Conservation (phyloP, 2,329 filamentous ascomycete species). For the Botrytis byssoidea region DNA sequence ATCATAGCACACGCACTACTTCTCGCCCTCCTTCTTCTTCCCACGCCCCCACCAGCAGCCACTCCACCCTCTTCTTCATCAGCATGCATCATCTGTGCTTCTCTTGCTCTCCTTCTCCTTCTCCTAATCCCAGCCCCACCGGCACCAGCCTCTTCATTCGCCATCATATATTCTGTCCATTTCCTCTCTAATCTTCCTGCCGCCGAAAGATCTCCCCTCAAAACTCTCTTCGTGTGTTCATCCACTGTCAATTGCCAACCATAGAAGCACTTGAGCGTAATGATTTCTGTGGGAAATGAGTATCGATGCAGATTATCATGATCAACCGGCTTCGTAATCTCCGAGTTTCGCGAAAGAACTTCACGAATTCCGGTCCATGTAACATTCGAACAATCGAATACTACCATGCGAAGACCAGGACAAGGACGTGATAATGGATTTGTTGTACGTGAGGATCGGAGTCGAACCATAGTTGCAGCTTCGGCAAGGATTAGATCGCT, state of each 20-base stretch:
- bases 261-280: slow-evolving; percentile 89
- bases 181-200: slow-evolving; percentile 81
- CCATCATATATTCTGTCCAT: slow-evolving; percentile 94
- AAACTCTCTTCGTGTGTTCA: slow-evolving; percentile 84
- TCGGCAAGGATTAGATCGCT: slow-evolving; percentile 84
- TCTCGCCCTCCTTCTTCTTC: slow-evolving; percentile 59
- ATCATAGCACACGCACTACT: slow-evolving; percentile 64
- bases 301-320: slow-evolving; percentile 17
- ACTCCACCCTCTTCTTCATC: slow-evolving; percentile 71
- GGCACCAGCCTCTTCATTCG: slow-evolving; percentile 77
- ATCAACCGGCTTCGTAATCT: slow-evolving; percentile 55
- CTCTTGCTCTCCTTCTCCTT: slow-evolving; percentile 72
- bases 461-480: slow-evolving; percentile 75
- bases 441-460: slow-evolving; percentile 50
- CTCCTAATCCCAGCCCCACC: slow-evolving; percentile 65
- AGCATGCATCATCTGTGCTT: slow-evolving; percentile 76
- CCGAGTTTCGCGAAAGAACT: slow-evolving; percentile 80
- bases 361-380: slow-evolving; percentile 91
- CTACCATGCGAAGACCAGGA: slow-evolving; percentile 68
- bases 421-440: slow-evolving; percentile 32
- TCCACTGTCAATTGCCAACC: slow-evolving; percentile 94
- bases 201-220: slow-evolving; percentile 70
- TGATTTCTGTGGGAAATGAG: slow-evolving; percentile 71
- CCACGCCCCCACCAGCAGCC: slow-evolving; percentile 42
- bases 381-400: slow-evolving; percentile 89